Evolutionary conservation across 768 basidiomycete species (phyloP), one percentile per base, ranked within the genome.

Genomic region (Nidularia pulvinata): DNA sequence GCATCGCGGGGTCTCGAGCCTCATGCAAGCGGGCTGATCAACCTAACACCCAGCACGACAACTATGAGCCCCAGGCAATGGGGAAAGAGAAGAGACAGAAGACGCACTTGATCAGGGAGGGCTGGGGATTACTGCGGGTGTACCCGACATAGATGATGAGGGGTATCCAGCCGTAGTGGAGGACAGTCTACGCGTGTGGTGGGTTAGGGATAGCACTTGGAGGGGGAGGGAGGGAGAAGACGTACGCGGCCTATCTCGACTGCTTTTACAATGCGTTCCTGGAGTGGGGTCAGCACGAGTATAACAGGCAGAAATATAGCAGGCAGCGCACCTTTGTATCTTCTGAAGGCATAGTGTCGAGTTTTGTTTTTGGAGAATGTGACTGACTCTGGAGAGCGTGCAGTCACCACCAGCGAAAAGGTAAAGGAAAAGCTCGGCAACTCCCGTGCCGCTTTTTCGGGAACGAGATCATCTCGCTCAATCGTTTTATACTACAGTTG

Each of bases 111-210:
- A 96, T 96, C 64, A 98, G 76, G 37, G 93, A 94, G 16, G 95
- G 95, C 61, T 95, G 93, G 33, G 95, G 95, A 66, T 90, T 93
- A 66, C 93, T 95, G 61, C 89, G 79, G 50, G 89, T 91, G 76
- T 91, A 97, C 35, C 95, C 96, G 65, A 97, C 82, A 70, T 95
- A 97, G 64, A 98, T 95, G 65, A 98, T 93, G 66, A 95, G 75
- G 33, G 96, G 96, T 64, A 98, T 94, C 93, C 95, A 98, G 59
- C 88, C 89, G 61, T 95, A 97, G 73, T 97, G 94, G 50, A 97
- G 67, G 62, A 95, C 80, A 55, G 90, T 93, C 95, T 97, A 47
- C 22, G 30, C 32, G 34, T 36, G 14, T 22, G 49, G 36, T 37
- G 13, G 37, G 37, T 51, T 37, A 33, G 4, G 46, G 39, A 44